Conservation (phyloP, 169 alveolate genomes). For the Blepharisma undulans region DNA sequence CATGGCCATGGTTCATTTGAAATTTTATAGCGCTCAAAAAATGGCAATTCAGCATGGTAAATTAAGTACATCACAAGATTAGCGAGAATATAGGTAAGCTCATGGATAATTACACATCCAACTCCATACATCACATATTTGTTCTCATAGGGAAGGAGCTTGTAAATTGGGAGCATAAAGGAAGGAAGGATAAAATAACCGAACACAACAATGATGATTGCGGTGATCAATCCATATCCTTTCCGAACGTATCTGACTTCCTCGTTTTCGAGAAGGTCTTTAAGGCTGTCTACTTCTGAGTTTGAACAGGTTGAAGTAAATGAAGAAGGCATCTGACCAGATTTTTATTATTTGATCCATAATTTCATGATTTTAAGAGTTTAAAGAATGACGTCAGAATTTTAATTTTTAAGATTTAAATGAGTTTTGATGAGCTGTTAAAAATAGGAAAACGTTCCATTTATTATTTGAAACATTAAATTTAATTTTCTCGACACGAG, state of each 20-base stretch:
- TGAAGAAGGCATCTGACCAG: constrained; percentile 36
- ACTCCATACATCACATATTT: neutral
- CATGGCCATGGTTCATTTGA: constrained; percentile 65
- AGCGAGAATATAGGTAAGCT: neutral
- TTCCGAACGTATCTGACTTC: constrained; percentile 43
- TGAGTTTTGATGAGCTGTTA: neutral
- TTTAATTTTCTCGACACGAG: neutral
- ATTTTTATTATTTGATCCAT: neutral
- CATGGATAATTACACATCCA: constrained; percentile 39
- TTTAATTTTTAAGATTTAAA: neutral
- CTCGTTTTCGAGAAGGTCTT: constrained; percentile 43
- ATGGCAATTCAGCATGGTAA: constrained; percentile 58
- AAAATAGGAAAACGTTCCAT: neutral
- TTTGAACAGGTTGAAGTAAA: constrained; percentile 56
- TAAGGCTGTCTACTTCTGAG: constrained; percentile 45
- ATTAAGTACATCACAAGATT: constrained; percentile 54
- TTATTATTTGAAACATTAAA: neutral
- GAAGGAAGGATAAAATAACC: constrained; percentile 40
- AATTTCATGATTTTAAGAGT: neutral
- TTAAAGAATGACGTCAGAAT: neutral
- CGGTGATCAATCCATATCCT: constrained; percentile 51
- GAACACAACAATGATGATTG: constrained; percentile 21
- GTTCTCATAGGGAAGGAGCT: constrained; percentile 15
- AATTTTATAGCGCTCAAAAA: constrained; percentile 72
- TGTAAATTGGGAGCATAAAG: constrained; percentile 20